Conservation (phyloP, 176 grass and related monocot species). For the Musa beccarii region DNA sequence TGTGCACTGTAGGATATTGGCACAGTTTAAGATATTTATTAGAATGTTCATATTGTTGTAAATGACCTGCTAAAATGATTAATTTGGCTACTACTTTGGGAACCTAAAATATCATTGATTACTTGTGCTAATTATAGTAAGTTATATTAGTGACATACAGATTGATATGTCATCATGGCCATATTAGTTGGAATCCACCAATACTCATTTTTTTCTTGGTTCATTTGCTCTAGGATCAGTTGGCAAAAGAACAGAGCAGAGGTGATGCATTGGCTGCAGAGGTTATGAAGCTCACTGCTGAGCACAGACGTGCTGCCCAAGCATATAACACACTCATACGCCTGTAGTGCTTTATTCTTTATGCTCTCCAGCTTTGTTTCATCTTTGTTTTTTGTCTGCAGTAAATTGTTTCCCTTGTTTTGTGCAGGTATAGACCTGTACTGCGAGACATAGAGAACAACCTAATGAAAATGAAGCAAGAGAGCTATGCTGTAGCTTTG, state of each 20-base stretch:
- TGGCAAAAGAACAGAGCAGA: constrained; percentile 70
- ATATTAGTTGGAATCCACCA: not conserved
- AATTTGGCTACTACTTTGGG: too few relatives aligned
- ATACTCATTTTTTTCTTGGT: not conserved
- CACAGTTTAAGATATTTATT: too few relatives aligned
- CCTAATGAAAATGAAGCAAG: constrained; percentile 98
- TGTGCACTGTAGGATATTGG: too few relatives aligned
- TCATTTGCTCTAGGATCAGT: constrained; percentile 43
- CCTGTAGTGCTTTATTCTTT: constrained; percentile 42
- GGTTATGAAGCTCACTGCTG: constrained; percentile 79
- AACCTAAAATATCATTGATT: too few relatives aligned
- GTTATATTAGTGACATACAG: too few relatives aligned
- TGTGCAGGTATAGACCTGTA: constrained; percentile 74
- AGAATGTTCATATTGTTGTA: too few relatives aligned
- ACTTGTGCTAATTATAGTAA: too few relatives aligned
- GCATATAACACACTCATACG: constrained; percentile 54
- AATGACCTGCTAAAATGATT: too few relatives aligned
- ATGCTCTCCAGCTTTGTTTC: constrained; percentile 8
- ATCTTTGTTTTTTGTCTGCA: not conserved
- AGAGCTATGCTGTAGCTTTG: constrained; percentile 47
- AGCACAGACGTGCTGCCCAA: constrained; percentile 64
- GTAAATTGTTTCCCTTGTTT: constrained; percentile 22
- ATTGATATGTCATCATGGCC: too few relatives aligned
- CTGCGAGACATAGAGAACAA: constrained; percentile 69
- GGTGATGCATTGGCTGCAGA: constrained; percentile 53